phyloP scores from a whole-genome alignment of 768 basidiomycete genomes.

The Clathrus columnatus region DNA sequence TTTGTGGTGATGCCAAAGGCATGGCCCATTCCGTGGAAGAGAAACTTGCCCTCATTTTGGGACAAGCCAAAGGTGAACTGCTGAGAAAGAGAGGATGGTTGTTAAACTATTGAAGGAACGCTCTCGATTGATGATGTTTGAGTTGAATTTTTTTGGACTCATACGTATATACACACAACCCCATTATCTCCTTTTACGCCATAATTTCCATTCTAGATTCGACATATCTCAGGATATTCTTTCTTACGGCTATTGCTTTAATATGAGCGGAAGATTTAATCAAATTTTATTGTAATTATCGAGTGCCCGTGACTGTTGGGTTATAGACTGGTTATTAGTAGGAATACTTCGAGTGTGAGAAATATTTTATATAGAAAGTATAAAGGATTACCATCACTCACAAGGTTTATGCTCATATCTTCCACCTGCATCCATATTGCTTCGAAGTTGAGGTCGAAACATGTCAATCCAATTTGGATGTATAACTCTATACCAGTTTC shows the following conservation, averaged over 20 bases:
- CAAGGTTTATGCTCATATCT: not conserved
- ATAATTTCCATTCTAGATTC: too few species aligned
- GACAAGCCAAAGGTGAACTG: slow-evolving; percentile 85
- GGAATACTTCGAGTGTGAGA: too few species aligned
- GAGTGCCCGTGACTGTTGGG: too few species aligned
- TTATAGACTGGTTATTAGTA: too few species aligned
- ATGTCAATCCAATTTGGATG: not conserved
- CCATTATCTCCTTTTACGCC: too few species aligned
- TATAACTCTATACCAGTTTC: not conserved
- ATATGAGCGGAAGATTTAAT: too few species aligned
- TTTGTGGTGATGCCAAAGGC: slow-evolving; percentile 92
- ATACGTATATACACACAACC: too few species aligned
- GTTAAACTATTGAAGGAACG: slow-evolving; percentile 93
- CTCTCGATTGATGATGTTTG: slow-evolving; percentile 75
- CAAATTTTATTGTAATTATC: too few species aligned
- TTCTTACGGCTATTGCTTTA: too few species aligned
- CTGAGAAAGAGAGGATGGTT: slow-evolving; percentile 83
- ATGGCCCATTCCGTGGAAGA: slow-evolving; percentile 98
- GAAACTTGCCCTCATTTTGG: slow-evolving; percentile 71
- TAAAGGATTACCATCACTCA: not conserved
- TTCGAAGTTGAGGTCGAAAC: not conserved
- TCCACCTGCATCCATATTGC: not conserved
- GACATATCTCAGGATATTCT: too few species aligned
- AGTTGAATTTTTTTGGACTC: too few species aligned
- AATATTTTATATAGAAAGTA: too few species aligned